A percentile compares a stretch with the other conserved stretches of the same genome.
Evolutionary conservation across 2,329 filamentous ascomycete species (phyloP).

Genomic region (Fragosphaeria purpurea): DNA sequence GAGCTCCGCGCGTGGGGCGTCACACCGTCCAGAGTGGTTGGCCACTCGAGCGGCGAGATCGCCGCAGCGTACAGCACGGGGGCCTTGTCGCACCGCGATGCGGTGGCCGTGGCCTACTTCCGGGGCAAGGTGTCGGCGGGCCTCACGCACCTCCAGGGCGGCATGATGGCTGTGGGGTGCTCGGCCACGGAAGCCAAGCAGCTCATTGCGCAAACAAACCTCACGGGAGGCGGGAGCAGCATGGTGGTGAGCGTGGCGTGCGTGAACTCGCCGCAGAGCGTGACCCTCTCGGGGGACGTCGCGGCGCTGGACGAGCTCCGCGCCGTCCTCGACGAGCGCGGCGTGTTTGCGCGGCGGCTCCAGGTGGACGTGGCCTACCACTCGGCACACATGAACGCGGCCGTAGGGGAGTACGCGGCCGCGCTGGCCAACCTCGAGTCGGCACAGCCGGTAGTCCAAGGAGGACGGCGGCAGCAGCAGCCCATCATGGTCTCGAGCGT

Average conservation of each 20-base stretch:
- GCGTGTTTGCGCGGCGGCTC: slow-evolving; percentile 22
- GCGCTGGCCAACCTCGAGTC: no score
- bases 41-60: slow-evolving; percentile 27
- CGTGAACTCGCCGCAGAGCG: slow-evolving; percentile 19
- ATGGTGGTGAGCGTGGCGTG: slow-evolving; percentile 22
- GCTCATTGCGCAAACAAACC: slow-evolving; percentile 12
- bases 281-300: slow-evolving; percentile 32
- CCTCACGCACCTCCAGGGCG: slow-evolving; percentile 12
- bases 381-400: no score
- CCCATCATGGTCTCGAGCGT: no score
- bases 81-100: slow-evolving; percentile 11
- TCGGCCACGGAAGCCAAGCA: slow-evolving; percentile 21
- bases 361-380: no score
- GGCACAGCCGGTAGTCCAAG: no score
- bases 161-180: slow-evolving; percentile 33
- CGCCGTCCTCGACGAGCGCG: slow-evolving; percentile 17
- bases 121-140: slow-evolving; percentile 7
- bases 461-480: no score
- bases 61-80: slow-evolving; percentile 21
- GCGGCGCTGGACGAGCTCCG: slow-evolving; percentile 8
- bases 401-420: no score
- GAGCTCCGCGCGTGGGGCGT: slow-evolving; percentile 18
- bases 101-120: slow-evolving; percentile 15
- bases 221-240: neutral
- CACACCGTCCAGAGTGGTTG: slow-evolving; percentile 17